Evolutionary conservation across 352 stramenopile species (phyloP).

Genomic region (Phytophthora sp.): DNA sequence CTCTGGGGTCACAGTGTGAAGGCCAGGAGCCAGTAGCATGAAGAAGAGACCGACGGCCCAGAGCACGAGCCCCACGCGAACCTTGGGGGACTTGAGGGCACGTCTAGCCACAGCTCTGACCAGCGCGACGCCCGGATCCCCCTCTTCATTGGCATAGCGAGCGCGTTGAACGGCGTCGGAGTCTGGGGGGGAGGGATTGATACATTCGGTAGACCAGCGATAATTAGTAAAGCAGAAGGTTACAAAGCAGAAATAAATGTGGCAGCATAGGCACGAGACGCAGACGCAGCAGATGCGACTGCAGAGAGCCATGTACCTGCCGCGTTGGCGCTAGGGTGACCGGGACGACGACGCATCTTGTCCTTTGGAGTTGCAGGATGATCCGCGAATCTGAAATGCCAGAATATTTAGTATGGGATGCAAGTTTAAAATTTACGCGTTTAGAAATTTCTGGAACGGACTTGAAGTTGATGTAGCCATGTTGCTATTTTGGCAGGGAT

Average conservation of each 20-base stretch:
- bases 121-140: constrained; percentile 59
- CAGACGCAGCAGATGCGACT: constrained; percentile 1
- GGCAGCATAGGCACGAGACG: constrained; percentile 5
- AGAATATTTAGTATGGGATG: neutral
- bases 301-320: constrained; percentile 19
- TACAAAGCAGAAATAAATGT: constrained; percentile 1
- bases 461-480: neutral
- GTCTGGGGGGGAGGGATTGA: constrained; percentile 16
- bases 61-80: constrained; percentile 65
- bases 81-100: constrained; percentile 64
- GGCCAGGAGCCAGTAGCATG: constrained; percentile 75
- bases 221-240: constrained; percentile 18
- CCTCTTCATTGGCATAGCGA: constrained; percentile 17
- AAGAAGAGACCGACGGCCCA: constrained; percentile 86
- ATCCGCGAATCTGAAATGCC: constrained; percentile 5
- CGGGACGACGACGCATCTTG: constrained; percentile 45
- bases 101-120: constrained; percentile 57
- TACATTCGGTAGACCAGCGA: constrained; percentile 1
- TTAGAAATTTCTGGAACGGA: neutral
- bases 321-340: constrained; percentile 24
- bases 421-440: neutral
- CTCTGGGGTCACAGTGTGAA: constrained; percentile 68
- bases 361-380: neutral
- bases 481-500: neutral
- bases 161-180: constrained; percentile 41